A percentile compares a stretch with the other conserved stretches of the same genome.
Conservation (phyloP, 1,139 yeast genomes). For the Candida buenavistaensis region DNA sequence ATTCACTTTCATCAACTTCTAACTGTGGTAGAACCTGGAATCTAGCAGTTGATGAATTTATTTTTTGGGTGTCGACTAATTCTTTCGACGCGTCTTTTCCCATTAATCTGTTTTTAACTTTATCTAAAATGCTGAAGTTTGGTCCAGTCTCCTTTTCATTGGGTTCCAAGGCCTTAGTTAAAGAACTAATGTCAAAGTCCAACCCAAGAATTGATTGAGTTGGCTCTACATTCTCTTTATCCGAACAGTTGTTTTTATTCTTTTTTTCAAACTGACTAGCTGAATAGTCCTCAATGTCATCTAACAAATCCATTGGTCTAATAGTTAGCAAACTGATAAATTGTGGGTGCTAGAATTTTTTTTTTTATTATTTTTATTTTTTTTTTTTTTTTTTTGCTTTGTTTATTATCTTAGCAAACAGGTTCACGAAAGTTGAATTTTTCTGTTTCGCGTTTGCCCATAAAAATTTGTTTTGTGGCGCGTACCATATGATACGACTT, state of each 20-base stretch:
- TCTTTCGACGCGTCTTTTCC: conserved; percentile 8
- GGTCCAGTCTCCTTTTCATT: conserved; percentile 4
- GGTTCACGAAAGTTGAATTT: too few species aligned
- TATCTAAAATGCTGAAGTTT: conserved; percentile 17
- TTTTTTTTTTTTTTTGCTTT: conserved; percentile 7
- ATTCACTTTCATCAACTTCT: conserved; percentile 28
- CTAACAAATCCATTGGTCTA: conserved; percentile 20
- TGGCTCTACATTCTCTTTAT: conserved; percentile 5
- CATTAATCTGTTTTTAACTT: conserved; percentile 19
- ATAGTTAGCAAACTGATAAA: not conserved
- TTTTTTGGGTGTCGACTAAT: conserved; percentile 4
- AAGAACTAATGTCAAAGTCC: conserved; percentile 16
- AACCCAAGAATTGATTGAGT: conserved; percentile 12
- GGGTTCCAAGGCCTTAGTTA: conserved; percentile 14
- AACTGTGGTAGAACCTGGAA: conserved; percentile 29
- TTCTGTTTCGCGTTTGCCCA: too few species aligned
- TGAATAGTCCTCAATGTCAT: conserved; percentile 17
- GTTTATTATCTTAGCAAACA: too few species aligned
- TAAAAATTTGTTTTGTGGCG: too few species aligned
- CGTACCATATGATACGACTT: too few species aligned
- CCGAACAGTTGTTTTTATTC: conserved; percentile 12
- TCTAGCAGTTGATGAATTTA: not conserved
- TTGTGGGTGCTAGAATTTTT: not conserved
- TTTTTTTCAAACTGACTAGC: conserved; percentile 10
- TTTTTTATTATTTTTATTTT: not conserved